Conservation (phyloP, 768 basidiomycete species). For the Collybia sp. region DNA sequence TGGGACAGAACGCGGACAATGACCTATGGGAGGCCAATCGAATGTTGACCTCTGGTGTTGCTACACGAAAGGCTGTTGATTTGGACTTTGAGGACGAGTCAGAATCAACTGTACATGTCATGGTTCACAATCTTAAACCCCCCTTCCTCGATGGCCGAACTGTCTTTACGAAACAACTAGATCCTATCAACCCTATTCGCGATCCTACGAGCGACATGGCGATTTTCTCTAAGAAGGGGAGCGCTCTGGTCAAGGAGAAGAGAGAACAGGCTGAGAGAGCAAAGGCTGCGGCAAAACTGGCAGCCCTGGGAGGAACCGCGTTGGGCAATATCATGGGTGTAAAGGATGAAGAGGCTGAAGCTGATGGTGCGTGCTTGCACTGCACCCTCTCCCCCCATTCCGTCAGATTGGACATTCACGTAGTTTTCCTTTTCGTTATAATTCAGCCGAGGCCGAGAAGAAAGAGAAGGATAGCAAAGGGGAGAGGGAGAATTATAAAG, state of each 20-base stretch:
- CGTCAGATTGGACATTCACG: conserved; percentile 78
- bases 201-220: conserved; percentile 95
- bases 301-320: conserved; percentile 84
- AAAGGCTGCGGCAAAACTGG: conserved; percentile 94
- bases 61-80: conserved; percentile 81
- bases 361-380: conserved; percentile 64
- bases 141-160: conserved; percentile 97
- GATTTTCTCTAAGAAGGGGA: conserved; percentile 95
- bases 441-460: conserved; percentile 50
- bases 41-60: conserved; percentile 94
- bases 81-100: conserved; percentile 96
- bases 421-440: conserved; percentile 35
- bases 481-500: conserved; percentile 72
- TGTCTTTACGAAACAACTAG: conserved; percentile 93
- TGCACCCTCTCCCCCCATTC: conserved; percentile 12
- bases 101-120: conserved; percentile 94
- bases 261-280: conserved; percentile 94
- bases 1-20: conserved; percentile 86
- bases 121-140: conserved; percentile 95
- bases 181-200: conserved; percentile 94
- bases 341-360: conserved; percentile 89
- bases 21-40: conserved; percentile 99
- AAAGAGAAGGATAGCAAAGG: conserved; percentile 47
- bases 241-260: conserved; percentile 89
- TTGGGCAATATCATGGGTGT: conserved; percentile 99